Base-by-base conservation (phyloP, 2,329 filamentous ascomycete genomes). In the Drechmeria coniospora region DNA sequence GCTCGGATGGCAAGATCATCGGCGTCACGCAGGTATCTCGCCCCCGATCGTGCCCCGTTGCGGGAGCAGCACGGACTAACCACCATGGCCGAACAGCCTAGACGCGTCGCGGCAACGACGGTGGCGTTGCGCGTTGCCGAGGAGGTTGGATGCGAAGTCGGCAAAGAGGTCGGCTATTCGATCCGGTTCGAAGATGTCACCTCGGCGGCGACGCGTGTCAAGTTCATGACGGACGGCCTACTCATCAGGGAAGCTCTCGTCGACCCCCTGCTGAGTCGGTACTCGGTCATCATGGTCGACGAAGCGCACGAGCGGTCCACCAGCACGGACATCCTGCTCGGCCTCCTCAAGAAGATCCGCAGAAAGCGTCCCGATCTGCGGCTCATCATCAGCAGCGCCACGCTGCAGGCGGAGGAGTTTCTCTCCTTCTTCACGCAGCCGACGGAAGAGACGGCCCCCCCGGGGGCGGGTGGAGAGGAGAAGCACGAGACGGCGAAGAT, bases 231-330 rank as follows among this genome's bases (percentile, higher is more conserved):
- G 1, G 90, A 98, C 56, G 87, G 87, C 1, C 63, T 98, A 26
- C 65, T 98, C 18, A 72, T 98, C 29, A 66, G 87, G 43, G 90
- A 98, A 54, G 90, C 87, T 16, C 65, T 98, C 4, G 81, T 94
- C 4, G 90, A 98, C 51, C 90, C 90, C 9, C 57, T 95, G 4
- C 57, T 98, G 20, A 90, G 81, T 13, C 70, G 83, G 8, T 98
- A 98, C 49, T 92, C 84, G 0, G 79, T 93, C 24, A 82, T 98
- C 42, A 94, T 98, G 83, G 79, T 98, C 6, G 90, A 98, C 47
- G 87, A 95, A 54, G 90, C 87, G 6, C 90, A 98, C 47, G 87
- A 95, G 53, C 68, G 90, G 29, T 93, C 84, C 26, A 68, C 95
- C 33, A 92, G 82, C 49, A 92, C 86, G 1, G 90, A 98, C 46